Conservation (phyloP, 106 monocot genomes). For the Dendrobium nobile region DNA sequence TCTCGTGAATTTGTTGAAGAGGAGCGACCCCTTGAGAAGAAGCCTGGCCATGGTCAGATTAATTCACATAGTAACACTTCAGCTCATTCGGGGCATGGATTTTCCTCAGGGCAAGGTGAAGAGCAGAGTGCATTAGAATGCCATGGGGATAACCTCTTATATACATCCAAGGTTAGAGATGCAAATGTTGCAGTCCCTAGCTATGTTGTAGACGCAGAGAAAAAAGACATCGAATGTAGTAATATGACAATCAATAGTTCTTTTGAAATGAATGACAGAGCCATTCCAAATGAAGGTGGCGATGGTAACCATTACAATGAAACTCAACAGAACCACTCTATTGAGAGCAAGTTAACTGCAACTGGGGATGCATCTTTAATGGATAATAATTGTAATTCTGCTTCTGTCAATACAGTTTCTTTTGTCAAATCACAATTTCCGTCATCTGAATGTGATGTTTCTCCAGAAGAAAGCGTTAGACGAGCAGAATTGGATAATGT, state of each 20-base stretch:
- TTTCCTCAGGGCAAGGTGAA: conserved; percentile 7
- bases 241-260: conserved; percentile 12
- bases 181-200: conserved; percentile 9
- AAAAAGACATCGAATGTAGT: conserved; percentile 9
- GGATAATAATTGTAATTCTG: not conserved
- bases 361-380: not conserved
- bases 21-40: not conserved
- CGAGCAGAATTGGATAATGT: no score
- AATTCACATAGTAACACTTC: not conserved
- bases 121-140: conserved; percentile 22
- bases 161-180: conserved; percentile 16
- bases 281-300: not conserved
- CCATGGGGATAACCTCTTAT: conserved; percentile 29
- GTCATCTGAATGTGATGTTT: not conserved
- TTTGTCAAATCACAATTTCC: not conserved
- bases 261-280: not conserved
- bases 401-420: conserved; percentile 1
- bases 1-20: conserved; percentile 8
- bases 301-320: not conserved
- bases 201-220: not conserved
- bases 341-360: not conserved
- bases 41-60: not conserved
- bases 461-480: not conserved
- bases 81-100: not conserved
- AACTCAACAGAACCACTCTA: conserved; percentile 4